Conservation (phyloP, 768 basidiomycete genomes). For the Dioszegia hungarica region DNA sequence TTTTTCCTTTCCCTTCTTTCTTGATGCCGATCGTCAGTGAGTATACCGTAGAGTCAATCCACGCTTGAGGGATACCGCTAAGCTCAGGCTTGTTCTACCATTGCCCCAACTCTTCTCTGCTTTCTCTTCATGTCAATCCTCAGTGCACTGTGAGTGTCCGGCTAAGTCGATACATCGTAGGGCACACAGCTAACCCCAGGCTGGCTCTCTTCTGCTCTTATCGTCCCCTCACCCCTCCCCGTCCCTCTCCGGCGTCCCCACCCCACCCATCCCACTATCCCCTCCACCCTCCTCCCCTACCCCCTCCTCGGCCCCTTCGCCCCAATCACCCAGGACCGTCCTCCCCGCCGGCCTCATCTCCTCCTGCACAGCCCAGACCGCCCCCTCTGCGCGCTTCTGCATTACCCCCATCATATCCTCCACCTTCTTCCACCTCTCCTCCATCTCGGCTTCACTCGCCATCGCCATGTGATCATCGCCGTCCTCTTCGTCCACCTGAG, state of each 20-base stretch:
- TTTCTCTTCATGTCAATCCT: too few species aligned
- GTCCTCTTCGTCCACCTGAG: conserved; percentile 5
- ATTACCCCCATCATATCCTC: conserved; percentile 20
- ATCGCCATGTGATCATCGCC: conserved; percentile 12
- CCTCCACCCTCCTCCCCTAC: conserved; percentile 28
- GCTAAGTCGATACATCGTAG: too few species aligned
- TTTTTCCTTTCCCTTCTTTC: too few species aligned
- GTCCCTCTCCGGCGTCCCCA: conserved; percentile 9
- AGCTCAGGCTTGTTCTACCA: too few species aligned
- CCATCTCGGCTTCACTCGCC: conserved; percentile 26
- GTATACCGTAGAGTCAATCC: too few species aligned
- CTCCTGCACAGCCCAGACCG: conserved; percentile 16
- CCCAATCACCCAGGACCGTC: conserved; percentile 13
- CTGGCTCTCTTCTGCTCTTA: too few species aligned
- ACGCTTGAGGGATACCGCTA: too few species aligned
- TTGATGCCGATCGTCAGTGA: too few species aligned
- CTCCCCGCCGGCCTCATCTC: conserved; percentile 7
- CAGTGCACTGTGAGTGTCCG: too few species aligned
- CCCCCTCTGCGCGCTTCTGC: conserved; percentile 22
- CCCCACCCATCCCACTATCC: conserved; percentile 1
- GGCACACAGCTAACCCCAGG: too few species aligned
- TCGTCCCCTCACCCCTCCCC: conserved; percentile 1
- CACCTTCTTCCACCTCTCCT: conserved; percentile 32
- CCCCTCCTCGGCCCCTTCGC: conserved; percentile 20
- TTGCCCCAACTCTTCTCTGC: too few species aligned